These are phyloP conservation scores for Calonectria ilicicola DNA, from an alignment of 2,329 filamentous ascomycete genomes.

Conservation along the genomic window DNA sequence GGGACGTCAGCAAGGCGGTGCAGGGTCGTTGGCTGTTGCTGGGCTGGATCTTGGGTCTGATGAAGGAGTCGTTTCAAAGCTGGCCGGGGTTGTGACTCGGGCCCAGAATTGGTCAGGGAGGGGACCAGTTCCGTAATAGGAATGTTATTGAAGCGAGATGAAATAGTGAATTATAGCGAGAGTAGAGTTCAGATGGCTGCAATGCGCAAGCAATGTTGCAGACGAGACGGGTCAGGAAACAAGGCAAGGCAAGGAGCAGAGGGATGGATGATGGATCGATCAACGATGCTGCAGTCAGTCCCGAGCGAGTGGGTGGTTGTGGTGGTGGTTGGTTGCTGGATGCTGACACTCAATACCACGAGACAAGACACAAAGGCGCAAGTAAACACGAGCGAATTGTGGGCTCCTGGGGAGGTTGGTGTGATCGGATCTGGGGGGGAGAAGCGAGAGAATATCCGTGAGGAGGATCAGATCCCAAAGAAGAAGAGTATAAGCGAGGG, in stretches of 20 bases:
- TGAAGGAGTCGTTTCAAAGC: constrained; percentile 43
- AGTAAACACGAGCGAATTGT: not conserved
- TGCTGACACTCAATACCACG: constrained; percentile 1
- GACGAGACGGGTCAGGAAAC: constrained; percentile 8
- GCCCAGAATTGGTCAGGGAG: constrained; percentile 35
- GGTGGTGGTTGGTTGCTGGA: not conserved
- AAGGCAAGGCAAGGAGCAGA: not conserved
- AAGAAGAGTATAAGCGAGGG: constrained; percentile 16
- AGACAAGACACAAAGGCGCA: not conserved
- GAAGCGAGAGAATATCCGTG: constrained; percentile 18
- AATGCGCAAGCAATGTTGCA: constrained; percentile 9
- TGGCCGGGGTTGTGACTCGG: constrained; percentile 38
- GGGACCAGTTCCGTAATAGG: constrained; percentile 32
- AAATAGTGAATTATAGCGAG: constrained; percentile 35
- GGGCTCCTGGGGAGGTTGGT: not conserved
- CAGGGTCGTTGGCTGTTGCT: constrained; percentile 35
- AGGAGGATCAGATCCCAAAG: constrained; percentile 7
- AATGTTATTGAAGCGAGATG: constrained; percentile 37
- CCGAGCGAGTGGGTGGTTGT: not conserved
- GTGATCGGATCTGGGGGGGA: constrained; percentile 3
- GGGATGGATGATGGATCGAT: constrained; percentile 37
- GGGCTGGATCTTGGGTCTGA: constrained; percentile 38
- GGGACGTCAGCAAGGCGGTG: constrained; percentile 24
- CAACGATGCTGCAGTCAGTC: constrained; percentile 42
- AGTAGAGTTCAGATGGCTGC: constrained; percentile 30